Conservation (phyloP, 2,329 filamentous ascomycete species). For the Beauveria medogensis region DNA sequence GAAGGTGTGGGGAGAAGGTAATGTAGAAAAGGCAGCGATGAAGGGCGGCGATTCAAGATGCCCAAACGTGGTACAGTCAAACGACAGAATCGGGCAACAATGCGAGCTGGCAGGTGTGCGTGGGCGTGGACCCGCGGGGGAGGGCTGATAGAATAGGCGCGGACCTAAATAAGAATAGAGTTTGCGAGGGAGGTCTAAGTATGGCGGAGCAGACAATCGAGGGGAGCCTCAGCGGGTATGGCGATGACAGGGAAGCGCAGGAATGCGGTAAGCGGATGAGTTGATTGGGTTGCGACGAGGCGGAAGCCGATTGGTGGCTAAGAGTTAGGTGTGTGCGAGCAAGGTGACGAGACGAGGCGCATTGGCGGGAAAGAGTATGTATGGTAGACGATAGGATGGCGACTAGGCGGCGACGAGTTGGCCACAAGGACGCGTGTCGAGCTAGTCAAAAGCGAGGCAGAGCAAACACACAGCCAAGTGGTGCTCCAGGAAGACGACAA, state of each 20-base stretch:
- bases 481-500: background rate
- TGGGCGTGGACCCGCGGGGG: background rate
- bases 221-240: background rate
- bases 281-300: background rate
- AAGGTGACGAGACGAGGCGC: background rate
- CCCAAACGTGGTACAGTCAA: background rate
- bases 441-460: background rate
- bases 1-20: background rate
- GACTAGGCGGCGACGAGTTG: background rate
- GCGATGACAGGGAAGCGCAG: background rate
- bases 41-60: background rate
- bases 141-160: background rate
- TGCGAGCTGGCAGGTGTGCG: background rate
- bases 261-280: background rate
- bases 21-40: background rate
- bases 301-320: background rate
- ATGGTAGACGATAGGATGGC: background rate
- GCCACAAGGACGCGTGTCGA: background rate
- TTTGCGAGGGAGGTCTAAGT: background rate
- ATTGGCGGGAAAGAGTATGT: background rate
- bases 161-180: slow-evolving; percentile 2
- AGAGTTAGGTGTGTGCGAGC: background rate
- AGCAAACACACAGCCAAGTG: slow-evolving; percentile 6
- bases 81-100: background rate
- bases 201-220: background rate